Percentiles rank a stretch among this genome's conserved stretches.
Evolutionary conservation across 1,139 yeast species (phyloP).

Genomic region (Debaryomycetaceae sp.): DNA sequence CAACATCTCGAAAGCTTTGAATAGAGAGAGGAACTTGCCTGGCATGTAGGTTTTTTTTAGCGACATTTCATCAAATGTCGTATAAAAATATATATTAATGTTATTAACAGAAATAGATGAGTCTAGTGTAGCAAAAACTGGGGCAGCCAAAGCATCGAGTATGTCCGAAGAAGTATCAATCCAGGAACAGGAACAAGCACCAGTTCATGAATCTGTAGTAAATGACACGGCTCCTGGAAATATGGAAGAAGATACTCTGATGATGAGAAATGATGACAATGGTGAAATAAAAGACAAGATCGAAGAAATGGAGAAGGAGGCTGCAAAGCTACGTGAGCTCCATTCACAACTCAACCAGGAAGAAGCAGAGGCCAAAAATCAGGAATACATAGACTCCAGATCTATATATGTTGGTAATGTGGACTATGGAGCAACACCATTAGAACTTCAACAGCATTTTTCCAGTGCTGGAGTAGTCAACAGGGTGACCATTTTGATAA

Average conservation of each 20-base stretch:
- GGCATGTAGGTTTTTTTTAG: slow-evolving; percentile 3
- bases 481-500: slow-evolving; percentile 75
- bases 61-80: slow-evolving; percentile 4
- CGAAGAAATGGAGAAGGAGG: slow-evolving; percentile 28
- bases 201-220: slow-evolving; percentile 1
- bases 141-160: neutral
- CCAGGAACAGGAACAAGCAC: slow-evolving; percentile 10
- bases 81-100: neutral
- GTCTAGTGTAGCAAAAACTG: neutral
- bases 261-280: slow-evolving; percentile 11
- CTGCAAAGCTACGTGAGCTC: slow-evolving; percentile 24
- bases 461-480: slow-evolving; percentile 72
- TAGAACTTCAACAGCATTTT: slow-evolving; percentile 77
- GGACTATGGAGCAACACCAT: slow-evolving; percentile 75
- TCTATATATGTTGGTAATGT: slow-evolving; percentile 88
- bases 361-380: slow-evolving; percentile 22
- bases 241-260: slow-evolving; percentile 1
- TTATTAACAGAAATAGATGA: neutral
- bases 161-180: slow-evolving; percentile 21
- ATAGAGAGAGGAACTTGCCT: slow-evolving; percentile 37
- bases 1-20: slow-evolving; percentile 21
- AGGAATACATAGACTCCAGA: slow-evolving; percentile 59
- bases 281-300: slow-evolving; percentile 10
- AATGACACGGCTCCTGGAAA: neutral
- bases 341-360: slow-evolving; percentile 18